phyloP scores from a whole-genome alignment of 768 basidiomycete genomes.

The Floccularia luteovirens region DNA sequence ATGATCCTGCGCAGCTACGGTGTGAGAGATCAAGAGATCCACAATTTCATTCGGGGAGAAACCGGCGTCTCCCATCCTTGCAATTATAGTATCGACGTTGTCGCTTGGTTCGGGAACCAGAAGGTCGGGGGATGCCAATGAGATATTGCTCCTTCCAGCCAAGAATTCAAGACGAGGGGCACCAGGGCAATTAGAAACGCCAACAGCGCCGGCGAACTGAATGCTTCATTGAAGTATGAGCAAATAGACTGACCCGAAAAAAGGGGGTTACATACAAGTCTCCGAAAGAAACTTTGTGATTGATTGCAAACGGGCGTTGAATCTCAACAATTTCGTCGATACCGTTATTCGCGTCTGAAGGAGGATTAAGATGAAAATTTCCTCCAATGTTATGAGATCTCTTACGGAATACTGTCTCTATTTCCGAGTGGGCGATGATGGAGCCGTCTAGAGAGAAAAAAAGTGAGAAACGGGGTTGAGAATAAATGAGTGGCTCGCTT shows the following conservation, averaged over 20 bases:
- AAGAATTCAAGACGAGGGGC: slow-evolving; percentile 29
- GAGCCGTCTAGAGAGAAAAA: slow-evolving; percentile 13
- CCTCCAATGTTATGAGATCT: not conserved
- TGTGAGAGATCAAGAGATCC: slow-evolving; percentile 22
- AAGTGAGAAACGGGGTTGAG: not conserved
- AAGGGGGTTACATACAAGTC: slow-evolving; percentile 21
- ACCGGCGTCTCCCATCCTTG: slow-evolving; percentile 23
- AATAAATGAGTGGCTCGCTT: not conserved
- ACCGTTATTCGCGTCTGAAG: slow-evolving; percentile 14
- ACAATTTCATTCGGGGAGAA: slow-evolving; percentile 24
- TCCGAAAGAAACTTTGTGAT: slow-evolving; percentile 22
- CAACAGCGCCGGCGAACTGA: slow-evolving; percentile 26
- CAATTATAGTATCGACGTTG: slow-evolving; percentile 15
- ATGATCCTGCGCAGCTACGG: slow-evolving; percentile 14
- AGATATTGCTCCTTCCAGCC: slow-evolving; percentile 23
- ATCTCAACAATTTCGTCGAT: slow-evolving; percentile 22
- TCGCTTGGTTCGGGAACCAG: slow-evolving; percentile 28
- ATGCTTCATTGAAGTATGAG: slow-evolving; percentile 10
- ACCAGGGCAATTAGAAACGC: slow-evolving; percentile 28
- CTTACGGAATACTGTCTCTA: slow-evolving; percentile 9
- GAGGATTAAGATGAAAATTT: not conserved
- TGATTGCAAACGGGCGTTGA: slow-evolving; percentile 20
- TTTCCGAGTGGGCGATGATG: slow-evolving; percentile 15
- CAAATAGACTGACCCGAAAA: not conserved
- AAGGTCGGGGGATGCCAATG: slow-evolving; percentile 16